Evolutionary conservation across 129 eudicot species (phyloP).

Genomic region (Saposhnikovia divaricata): DNA sequence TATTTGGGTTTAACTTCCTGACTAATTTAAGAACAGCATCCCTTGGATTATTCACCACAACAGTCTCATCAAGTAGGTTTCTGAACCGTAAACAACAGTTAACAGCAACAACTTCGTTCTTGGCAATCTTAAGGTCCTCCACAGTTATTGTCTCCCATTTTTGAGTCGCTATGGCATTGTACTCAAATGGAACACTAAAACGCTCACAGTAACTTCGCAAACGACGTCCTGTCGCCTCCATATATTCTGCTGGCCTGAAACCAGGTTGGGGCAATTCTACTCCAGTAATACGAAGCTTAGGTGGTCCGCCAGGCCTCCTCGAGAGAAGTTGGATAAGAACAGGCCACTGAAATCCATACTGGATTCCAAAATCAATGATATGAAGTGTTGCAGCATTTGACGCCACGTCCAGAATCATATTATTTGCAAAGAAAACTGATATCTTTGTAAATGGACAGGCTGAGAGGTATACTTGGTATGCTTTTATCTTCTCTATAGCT

Average conservation of each 20-base stretch:
- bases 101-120: constrained; percentile 43
- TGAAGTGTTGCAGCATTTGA: constrained; percentile 41
- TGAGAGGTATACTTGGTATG: constrained; percentile 54
- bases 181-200: constrained; percentile 62
- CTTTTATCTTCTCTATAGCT: constrained; percentile 52
- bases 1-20: constrained; percentile 33
- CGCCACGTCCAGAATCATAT: constrained; percentile 30
- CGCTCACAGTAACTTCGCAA: constrained; percentile 48
- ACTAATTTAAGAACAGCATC: constrained; percentile 56
- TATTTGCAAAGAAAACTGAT: constrained; percentile 40
- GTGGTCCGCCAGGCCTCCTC: constrained; percentile 45
- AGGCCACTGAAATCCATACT: constrained; percentile 73
- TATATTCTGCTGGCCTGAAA: constrained; percentile 46
- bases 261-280: constrained; percentile 72
- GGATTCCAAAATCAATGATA: constrained; percentile 69
- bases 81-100: constrained; percentile 45
- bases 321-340: constrained; percentile 50
- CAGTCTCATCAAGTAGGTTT: constrained; percentile 52
- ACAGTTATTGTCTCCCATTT: constrained; percentile 46
- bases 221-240: constrained; percentile 58
- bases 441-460: constrained; percentile 60
- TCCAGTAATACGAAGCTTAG: constrained; percentile 51
- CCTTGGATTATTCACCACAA: constrained; percentile 40
- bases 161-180: constrained; percentile 43
- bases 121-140: constrained; percentile 40